Base-by-base conservation (phyloP, 352 stramenopile genomes). In the Pythium rishiriense region DNA sequence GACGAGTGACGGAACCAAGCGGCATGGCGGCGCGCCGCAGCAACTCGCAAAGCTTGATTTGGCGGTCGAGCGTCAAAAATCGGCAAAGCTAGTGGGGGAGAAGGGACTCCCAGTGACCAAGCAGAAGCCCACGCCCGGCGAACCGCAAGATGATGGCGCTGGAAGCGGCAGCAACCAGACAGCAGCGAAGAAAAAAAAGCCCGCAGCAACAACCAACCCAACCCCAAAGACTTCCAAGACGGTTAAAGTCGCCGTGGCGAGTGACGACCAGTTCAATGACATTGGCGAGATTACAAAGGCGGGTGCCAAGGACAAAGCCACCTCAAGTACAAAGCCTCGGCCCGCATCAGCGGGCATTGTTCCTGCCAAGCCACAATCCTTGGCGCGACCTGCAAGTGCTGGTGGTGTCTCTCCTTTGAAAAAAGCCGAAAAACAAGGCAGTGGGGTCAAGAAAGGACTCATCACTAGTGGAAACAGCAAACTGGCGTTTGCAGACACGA, bases 11-110 rank as follows among this genome's bases (percentile, higher is more conserved):
- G 39, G 57, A 22, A 6, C 57, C n/a, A 64, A 67, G 64, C 58
- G 64, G 14, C 39, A 61, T 21, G 52, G 33, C 35, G 51, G 33
- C 0, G 58, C 57, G 5, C 66, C 59, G 2, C 62, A 54, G 42
- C 52, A 73, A 21, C 66, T 73, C 21, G 60, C 22, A 10, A 66
- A 62, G 31, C 54, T 73, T 15, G 66, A 73, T 39, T 11, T 73
- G 8, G 35, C 56, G 1, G 21, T 43, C 9, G 66, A 73, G 47
- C 66, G 66, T 4, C 47, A 73, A 35, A 68, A 69, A 7, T 68
- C 60, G 0, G 47, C 52, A 1, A 54, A 43, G 19, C 49, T 49
- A 26, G 48, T 45, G n/a, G 12, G 19, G 19, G 9, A 29, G 8
- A 56, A 61, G 21, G 4, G 4, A 33, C 10, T 21, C 1, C 24